Evolutionary conservation across 345 rosid genomes (phyloP), one percentile per base, ranked within the genome.

Genomic region (Atalantia buxifolia): DNA sequence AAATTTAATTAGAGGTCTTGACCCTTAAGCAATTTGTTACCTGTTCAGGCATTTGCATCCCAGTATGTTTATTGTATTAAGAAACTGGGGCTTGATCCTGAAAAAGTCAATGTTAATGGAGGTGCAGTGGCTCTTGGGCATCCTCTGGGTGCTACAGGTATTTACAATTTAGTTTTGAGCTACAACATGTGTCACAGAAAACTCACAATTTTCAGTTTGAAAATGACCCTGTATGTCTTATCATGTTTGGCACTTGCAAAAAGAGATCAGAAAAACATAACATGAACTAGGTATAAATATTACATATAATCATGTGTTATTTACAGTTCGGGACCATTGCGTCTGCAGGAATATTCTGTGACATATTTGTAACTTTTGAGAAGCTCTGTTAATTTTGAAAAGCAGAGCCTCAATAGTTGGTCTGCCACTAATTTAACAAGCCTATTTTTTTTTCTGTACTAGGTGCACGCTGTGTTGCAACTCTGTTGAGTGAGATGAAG

Each of bases 61-160:
- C 99, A 96, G 80, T 96, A 77, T 73, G 94, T 91, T 50, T 96
- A 96, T 82, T 90, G 93, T 55, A 64, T 85, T 71, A 96, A 92
- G 88, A 96, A 93, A 83, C 81, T 96, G 73, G 92, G 79, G 76
- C 95, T 94, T 50, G 93, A 90, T 81, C 78, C 78, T 28, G 86
- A 88, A 65, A 92, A 92, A 82, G 93, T 96, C 74, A 96, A 96
- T 71, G 98, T 94, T 66, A 96, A 96, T 76, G 99, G 98, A 38
- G 99, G 99, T 66, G 99, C 97, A 71, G 87, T 96, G 24, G 99
- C 98, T 77, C 85, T 96, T 21, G 98, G 99, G 14, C 97, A 96
- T 91, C 98, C 97, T 80, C 82, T 96, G 83, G 99, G 98, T 30
- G 97, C 95, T 60, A 96, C 99, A 87, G 98, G 98, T 93, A 85